Base-by-base conservation (phyloP, 2,329 filamentous ascomycete genomes). In the Leptographium procerum region DNA sequence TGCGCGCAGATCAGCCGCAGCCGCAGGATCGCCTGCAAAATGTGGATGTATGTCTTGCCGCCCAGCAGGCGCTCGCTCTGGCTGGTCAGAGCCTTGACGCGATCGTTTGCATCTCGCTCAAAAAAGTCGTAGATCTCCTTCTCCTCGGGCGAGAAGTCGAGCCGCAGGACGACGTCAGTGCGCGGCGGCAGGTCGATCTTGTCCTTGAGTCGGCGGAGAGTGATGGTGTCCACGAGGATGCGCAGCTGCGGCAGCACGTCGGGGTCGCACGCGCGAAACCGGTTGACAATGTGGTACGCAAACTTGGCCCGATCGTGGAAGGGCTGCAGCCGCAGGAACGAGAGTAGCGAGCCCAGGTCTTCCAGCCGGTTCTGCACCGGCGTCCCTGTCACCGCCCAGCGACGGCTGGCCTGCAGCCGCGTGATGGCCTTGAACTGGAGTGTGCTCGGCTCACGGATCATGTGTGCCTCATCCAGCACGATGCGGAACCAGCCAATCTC, bases 351-450 rank as follows among this genome's bases (percentile, higher is more conserved):
- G 16, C 89, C 88, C 26, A 97, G 78, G 69, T 99, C 94, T 63
- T 95, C 91, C 2, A 97, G 78, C 4, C 89, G 86, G 68, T 99
- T 99, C 71, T 97, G 92, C 10, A 97, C 89, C 0, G 91, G 94
- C 0, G 94, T 97, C 57, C 92, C 94, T 0, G 94, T 97, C n/a
- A 97, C 89, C 3, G 91, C 92, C 94, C 94, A 99, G 36, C 91
- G 86, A 34, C 91, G 84, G 67, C 88, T 82, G 2, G 91, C 89
- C 61, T 88, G 80, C 3, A 97, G 76, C 24, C 83, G 81, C 63
- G 90, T 91, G 24, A 94, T 89, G 3, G 89, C 89, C 69, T 91
- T 90, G 57, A 91, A 95, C 64, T 92, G 87, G 47, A 88, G 76
- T 0, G 91, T 92, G 4, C 78, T 82, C 62, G 89, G 86, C 65